Evolutionary conservation across 768 basidiomycete species (phyloP).

Genomic region (Tephrocybe sp.): DNA sequence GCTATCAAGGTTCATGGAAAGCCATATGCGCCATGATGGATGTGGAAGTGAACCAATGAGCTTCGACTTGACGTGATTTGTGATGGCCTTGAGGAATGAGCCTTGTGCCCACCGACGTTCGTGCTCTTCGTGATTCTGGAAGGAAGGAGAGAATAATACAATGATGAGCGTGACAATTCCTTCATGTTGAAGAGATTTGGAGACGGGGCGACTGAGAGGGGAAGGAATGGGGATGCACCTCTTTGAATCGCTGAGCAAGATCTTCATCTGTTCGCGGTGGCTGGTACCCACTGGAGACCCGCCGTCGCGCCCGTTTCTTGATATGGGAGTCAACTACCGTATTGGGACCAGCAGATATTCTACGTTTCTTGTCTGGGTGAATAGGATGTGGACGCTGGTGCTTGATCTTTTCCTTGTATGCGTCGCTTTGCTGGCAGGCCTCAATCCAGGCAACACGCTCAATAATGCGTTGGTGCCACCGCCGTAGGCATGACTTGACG

Average conservation of each 20-base stretch:
- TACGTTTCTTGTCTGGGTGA: slow-evolving; percentile 32
- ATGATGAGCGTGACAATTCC: slow-evolving; percentile 19
- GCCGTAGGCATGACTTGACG: slow-evolving; percentile 41
- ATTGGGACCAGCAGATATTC: slow-evolving; percentile 24
- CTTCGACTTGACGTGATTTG: slow-evolving; percentile 34
- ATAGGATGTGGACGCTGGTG: slow-evolving; percentile 17
- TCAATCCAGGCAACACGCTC: slow-evolving; percentile 59
- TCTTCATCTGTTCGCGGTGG: slow-evolving; percentile 64
- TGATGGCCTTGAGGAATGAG: slow-evolving; percentile 59
- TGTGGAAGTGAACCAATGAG: slow-evolving; percentile 29
- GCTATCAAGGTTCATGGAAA: slow-evolving; percentile 72
- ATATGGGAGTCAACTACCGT: slow-evolving; percentile 22
- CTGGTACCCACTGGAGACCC: slow-evolving; percentile 45
- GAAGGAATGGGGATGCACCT: slow-evolving; percentile 45
- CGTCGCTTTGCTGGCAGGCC: slow-evolving; percentile 59
- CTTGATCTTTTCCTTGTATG: slow-evolving; percentile 55
- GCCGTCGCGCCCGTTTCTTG: slow-evolving; percentile 41
- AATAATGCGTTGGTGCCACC: slow-evolving; percentile 46
- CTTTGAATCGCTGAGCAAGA: slow-evolving; percentile 63
- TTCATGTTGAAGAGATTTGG: slow-evolving; percentile 13
- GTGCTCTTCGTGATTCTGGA: slow-evolving; percentile 71
- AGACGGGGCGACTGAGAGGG: slow-evolving; percentile 12
- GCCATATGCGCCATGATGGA: slow-evolving; percentile 63
- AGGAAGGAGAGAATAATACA: slow-evolving; percentile 15
- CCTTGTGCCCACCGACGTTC: slow-evolving; percentile 73